These are phyloP conservation scores for Vigna mungo DNA, from an alignment of 306 rosid species.

Conservation along the genomic window DNA sequence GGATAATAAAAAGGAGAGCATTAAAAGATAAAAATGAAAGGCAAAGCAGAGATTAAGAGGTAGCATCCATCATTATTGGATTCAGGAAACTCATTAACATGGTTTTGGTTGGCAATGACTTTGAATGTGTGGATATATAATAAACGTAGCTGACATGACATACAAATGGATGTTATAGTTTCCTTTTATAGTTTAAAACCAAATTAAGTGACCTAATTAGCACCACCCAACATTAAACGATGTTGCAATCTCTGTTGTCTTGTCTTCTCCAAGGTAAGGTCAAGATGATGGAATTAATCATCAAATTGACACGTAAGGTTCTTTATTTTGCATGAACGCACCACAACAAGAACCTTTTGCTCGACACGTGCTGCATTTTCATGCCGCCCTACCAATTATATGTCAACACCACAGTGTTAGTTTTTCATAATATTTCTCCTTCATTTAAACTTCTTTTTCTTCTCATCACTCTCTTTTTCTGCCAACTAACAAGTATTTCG, in stretches of 20 bases:
- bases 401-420: background rate
- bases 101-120: background rate
- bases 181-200: background rate
- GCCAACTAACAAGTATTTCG: background rate
- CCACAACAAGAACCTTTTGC: background rate
- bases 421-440: background rate
- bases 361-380: background rate
- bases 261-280: constrained; percentile 2
- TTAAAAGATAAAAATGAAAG: too few species aligned
- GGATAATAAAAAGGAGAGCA: too few species aligned
- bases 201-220: constrained; percentile 5
- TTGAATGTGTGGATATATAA: constrained; percentile 20
- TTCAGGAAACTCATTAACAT: background rate
- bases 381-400: background rate
- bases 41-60: too few species aligned
- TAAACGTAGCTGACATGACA: background rate
- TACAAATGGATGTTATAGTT: background rate
- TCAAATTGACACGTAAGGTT: background rate
- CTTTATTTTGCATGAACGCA: background rate
- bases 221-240: background rate
- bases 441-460: background rate
- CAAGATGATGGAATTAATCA: background rate
- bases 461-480: background rate
- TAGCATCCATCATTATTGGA: too few species aligned
- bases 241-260: background rate